Evolutionary conservation across 441 rosid species (phyloP), one percentile per base, ranked within the genome.

Genomic region (Euphorbia celastroides): DNA sequence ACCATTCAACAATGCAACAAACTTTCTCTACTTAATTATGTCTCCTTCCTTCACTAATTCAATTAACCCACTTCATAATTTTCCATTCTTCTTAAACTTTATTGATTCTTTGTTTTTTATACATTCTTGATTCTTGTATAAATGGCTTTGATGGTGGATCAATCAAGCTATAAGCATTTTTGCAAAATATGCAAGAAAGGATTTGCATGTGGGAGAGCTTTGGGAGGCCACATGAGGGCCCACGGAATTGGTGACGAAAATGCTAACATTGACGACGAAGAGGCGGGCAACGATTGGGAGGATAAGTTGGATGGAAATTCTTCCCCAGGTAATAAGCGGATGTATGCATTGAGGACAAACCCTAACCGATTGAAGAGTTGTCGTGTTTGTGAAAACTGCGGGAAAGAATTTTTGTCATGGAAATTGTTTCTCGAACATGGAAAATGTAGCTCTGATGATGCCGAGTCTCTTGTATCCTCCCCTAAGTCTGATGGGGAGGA

Each of bases 191-290:
- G 94, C 79, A 86, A 86, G 77, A 86, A 83, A 72, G 89, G 91
- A 5, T 86, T 86, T 59, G 79, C 76, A 51, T 86, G 88, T 12
- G 94, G 94, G 11, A 79, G 91, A 54, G 91, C 89, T 7, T 70
- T 88, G 0, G 94, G 94, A 0, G 94, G 94, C 20, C 94, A 88
- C 67, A 86, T 88, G 94, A 79, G 91, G 74, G 89, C 94, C 0
- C 94, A 88, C 34, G 94, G 94, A 13, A 80, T 86, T 6, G 88
- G 88, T 0, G 80, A 80, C 22, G 90, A 84, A 61, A 70, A 73
- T 20, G 71, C 67, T 20, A 80, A 73, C 25, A 32, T 79, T 23
- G 89, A 83, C 5, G 85, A 84, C 5, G 86, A 83, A 11, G 89
- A 84, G 28, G 77, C 70, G 0, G 79, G 72, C 0, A 81, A 81